These are phyloP conservation scores for Botryotinia narcissicola DNA, from an alignment of 2,329 filamentous ascomycete genomes.

Conservation along the genomic window DNA sequence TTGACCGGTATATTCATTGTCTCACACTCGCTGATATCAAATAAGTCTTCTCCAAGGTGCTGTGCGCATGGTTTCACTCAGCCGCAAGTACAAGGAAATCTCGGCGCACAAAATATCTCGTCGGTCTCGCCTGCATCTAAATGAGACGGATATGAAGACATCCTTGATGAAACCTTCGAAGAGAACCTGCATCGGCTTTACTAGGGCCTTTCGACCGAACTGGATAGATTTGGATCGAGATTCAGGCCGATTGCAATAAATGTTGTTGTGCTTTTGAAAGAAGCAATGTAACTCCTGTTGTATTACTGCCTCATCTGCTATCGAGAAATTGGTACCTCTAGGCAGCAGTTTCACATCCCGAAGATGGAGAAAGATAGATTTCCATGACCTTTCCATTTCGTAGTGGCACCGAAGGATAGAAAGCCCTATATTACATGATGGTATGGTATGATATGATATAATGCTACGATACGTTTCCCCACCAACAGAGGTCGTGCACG, in stretches of 20 bases:
- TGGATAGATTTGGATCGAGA: background rate
- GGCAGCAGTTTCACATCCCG: background rate
- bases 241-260: background rate
- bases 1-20: background rate
- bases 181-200: background rate
- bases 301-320: background rate
- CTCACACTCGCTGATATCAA: conserved; percentile 2
- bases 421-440: conserved; percentile 1
- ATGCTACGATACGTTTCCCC: background rate
- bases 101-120: background rate
- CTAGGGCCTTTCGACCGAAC: background rate
- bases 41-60: background rate
- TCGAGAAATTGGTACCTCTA: background rate
- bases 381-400: background rate
- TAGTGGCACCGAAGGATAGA: background rate
- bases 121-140: background rate
- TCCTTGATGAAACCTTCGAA: background rate
- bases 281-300: background rate
- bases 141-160: background rate
- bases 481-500: conserved; percentile 7
- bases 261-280: background rate
- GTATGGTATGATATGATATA: background rate
- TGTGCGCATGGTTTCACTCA: conserved; percentile 2
- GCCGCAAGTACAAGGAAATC: background rate
- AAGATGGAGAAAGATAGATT: background rate